Percentiles rank a stretch among this genome's conserved stretches.
phyloP scores from a whole-genome alignment of 2,329 filamentous ascomycete species.

The Fusarium stilboides region DNA sequence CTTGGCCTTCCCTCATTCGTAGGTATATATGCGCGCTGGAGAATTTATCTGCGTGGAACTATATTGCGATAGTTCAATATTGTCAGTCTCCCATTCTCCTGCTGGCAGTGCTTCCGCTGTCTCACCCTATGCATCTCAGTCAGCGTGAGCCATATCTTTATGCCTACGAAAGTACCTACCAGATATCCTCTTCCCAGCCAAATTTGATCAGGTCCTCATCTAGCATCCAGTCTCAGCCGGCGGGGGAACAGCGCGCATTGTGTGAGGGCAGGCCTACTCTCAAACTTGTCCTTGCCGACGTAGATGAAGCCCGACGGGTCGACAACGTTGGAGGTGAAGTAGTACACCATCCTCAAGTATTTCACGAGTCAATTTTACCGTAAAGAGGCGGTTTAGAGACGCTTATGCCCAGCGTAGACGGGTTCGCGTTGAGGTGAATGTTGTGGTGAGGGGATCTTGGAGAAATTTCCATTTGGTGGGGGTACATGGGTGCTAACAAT shows the following conservation, averaged over 20 bases:
- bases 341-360: slow-evolving; percentile 83
- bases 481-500: slow-evolving; percentile 38
- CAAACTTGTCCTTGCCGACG: slow-evolving; percentile 98
- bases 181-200: slow-evolving; percentile 96
- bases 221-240: slow-evolving; percentile 58
- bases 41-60: slow-evolving; percentile 98
- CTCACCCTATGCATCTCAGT: slow-evolving; percentile 41
- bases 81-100: slow-evolving; percentile 3
- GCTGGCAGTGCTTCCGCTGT: background rate
- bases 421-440: slow-evolving; percentile 3
- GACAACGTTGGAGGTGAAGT: slow-evolving; percentile 90
- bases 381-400: background rate
- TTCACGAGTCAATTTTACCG: accelerated
- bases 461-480: slow-evolving; percentile 42
- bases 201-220: slow-evolving; percentile 97
- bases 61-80: background rate
- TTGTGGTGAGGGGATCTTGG: slow-evolving; percentile 42
- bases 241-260: slow-evolving; percentile 16
- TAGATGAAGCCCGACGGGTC: slow-evolving; percentile 90
- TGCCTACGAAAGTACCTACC: slow-evolving; percentile 66
- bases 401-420: background rate
- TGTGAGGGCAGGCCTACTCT: slow-evolving; percentile 76
- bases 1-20: slow-evolving; percentile 81
- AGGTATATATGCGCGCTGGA: slow-evolving; percentile 98
- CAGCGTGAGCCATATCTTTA: slow-evolving; percentile 11